Percentiles rank a stretch among this genome's conserved stretches.
phyloP scores from a whole-genome alignment of 306 rosid genomes.

The Corylus avellana region DNA sequence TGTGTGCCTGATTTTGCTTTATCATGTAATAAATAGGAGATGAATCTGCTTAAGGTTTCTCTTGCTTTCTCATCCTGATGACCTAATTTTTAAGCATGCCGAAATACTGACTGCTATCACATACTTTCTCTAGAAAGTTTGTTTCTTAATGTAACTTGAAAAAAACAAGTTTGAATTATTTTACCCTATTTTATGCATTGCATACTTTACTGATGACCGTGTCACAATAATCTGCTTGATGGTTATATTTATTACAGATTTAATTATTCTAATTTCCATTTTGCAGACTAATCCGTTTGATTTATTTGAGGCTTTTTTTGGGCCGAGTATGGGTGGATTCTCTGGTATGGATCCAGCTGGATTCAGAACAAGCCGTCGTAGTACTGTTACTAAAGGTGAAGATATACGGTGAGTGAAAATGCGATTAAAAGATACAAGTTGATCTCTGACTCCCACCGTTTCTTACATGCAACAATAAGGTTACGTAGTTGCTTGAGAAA shows the following conservation, averaged over 20 bases:
- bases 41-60: not conserved
- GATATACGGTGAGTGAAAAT: constrained; percentile 79
- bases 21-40: not conserved
- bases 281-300: constrained; percentile 96
- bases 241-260: not conserved
- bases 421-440: constrained; percentile 3
- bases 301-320: constrained; percentile 95
- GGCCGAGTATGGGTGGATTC: constrained; percentile 86
- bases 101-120: not conserved
- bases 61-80: no score
- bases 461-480: constrained; percentile 11
- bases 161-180: not conserved
- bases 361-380: constrained; percentile 83
- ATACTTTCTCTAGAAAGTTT: not conserved
- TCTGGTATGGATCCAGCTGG: constrained; percentile 74
- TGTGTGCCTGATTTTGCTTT: constrained; percentile 10
- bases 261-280: constrained; percentile 14
- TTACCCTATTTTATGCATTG: not conserved
- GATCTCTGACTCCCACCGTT: constrained; percentile 22
- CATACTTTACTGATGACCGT: not conserved
- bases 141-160: not conserved
- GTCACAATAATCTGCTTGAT: not conserved
- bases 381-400: constrained; percentile 90
- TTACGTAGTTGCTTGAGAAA: not conserved
- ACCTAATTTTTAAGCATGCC: no score